These are phyloP conservation scores for Craspedostauros australis DNA, from an alignment of 108 stramenopile species.

Conservation along the genomic window DNA sequence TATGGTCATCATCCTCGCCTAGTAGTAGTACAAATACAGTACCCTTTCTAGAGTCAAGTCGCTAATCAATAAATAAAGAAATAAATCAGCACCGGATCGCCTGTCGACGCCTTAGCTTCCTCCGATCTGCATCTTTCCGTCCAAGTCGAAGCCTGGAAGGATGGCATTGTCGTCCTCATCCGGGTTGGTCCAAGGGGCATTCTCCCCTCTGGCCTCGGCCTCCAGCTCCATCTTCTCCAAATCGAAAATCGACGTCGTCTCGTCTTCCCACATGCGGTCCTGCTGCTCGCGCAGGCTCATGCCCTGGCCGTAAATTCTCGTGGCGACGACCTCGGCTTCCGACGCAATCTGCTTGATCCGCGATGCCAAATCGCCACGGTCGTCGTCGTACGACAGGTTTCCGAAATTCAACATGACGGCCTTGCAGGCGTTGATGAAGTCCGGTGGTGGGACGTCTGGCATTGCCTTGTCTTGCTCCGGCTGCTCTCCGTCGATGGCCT, in stretches of 20 bases:
- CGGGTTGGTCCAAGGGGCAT: conserved; percentile 79
- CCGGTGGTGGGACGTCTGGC: conserved; percentile 86
- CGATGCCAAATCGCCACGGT: conserved; percentile 71
- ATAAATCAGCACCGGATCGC: no score
- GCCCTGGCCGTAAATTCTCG: conserved; percentile 84
- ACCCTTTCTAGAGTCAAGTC: no score
- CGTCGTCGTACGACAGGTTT: conserved; percentile 65
- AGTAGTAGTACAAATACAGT: no score
- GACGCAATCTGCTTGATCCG: conserved; percentile 72
- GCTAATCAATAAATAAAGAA: no score
- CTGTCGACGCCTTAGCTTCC: conserved; percentile 27
- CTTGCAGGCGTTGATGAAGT: conserved; percentile 87
- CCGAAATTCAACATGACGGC: conserved; percentile 86
- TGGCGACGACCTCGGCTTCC: conserved; percentile 85
- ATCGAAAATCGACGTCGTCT: conserved; percentile 86
- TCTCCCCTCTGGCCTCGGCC: conserved; percentile 69
- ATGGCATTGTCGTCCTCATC: conserved; percentile 62
- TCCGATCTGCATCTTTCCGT: conserved; percentile 80
- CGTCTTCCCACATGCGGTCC: conserved; percentile 80
- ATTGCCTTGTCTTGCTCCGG: conserved; percentile 77
- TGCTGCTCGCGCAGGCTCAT: conserved; percentile 84
- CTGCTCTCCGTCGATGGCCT: conserved; percentile 72
- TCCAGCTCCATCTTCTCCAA: conserved; percentile 83
- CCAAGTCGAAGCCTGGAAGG: conserved; percentile 70
- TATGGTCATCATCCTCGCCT: no score